These are phyloP conservation scores for Senecio squalidus DNA, from an alignment of 140 eudicot species.

Conservation along the genomic window DNA sequence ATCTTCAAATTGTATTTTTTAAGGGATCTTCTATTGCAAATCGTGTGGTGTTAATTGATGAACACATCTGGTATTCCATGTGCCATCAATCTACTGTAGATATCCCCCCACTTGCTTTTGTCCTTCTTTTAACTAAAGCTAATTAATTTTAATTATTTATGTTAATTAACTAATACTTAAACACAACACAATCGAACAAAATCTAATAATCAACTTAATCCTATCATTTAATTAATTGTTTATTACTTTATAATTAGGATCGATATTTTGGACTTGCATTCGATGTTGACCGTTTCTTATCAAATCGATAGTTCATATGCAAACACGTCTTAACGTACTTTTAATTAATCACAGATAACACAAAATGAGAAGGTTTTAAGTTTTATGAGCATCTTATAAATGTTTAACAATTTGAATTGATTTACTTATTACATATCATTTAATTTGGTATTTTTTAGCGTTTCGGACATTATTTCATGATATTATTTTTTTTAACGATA, in stretches of 20 bases:
- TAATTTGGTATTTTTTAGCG: too few relatives aligned
- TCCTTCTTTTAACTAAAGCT: slow-evolving; percentile 27
- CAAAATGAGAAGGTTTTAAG: too few relatives aligned
- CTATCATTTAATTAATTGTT: slow-evolving; percentile 12
- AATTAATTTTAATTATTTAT: neutral
- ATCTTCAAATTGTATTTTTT: slow-evolving; percentile 28
- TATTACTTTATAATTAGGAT: neutral
- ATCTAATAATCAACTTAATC: slow-evolving; percentile 18
- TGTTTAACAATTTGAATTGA: too few relatives aligned
- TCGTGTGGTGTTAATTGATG: slow-evolving; percentile 25
- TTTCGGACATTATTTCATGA: too few relatives aligned
- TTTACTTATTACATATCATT: too few relatives aligned
- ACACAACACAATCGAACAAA: slow-evolving; percentile 29
- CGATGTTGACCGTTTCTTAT: neutral
- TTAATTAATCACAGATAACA: too few relatives aligned
- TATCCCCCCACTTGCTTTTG: slow-evolving; percentile 34
- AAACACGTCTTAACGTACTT: neutral
- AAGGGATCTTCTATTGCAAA: slow-evolving; percentile 30
- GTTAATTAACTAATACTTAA: slow-evolving; percentile 13
- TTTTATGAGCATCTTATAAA: too few relatives aligned
- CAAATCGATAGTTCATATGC: slow-evolving; percentile 10
- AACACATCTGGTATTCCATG: slow-evolving; percentile 49
- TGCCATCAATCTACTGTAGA: slow-evolving; percentile 70
- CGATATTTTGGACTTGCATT: neutral
- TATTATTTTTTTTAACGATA: too few relatives aligned